These are phyloP conservation scores for Leptographium procerum DNA, from an alignment of 2,329 filamentous ascomycete species.

Conservation along the genomic window DNA sequence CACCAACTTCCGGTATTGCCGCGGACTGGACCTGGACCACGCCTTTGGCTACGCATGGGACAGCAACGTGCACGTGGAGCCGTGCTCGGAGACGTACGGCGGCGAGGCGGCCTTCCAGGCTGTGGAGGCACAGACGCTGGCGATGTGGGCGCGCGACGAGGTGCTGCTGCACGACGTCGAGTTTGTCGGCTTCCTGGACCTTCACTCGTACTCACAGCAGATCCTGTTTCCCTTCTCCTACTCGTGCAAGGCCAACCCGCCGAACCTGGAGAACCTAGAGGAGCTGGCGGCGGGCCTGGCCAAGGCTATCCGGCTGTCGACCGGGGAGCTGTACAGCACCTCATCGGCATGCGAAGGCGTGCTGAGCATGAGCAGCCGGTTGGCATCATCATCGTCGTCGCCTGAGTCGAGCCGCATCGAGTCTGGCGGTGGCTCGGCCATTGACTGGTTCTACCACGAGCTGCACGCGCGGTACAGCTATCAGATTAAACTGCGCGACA, in stretches of 20 bases:
- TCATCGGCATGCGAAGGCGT: slow-evolving; percentile 80
- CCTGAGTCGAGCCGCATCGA: slow-evolving; percentile 73
- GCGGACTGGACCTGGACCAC: slow-evolving; percentile 80
- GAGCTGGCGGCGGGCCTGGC: slow-evolving; percentile 80
- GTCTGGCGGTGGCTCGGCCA: slow-evolving; percentile 68
- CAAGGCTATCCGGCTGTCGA: slow-evolving; percentile 76
- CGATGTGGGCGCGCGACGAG: slow-evolving; percentile 74
- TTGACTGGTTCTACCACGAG: slow-evolving; percentile 94
- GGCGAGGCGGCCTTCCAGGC: slow-evolving; percentile 76
- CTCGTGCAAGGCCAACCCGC: slow-evolving; percentile 65
- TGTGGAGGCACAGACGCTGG: slow-evolving; percentile 62
- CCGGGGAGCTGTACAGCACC: slow-evolving; percentile 64
- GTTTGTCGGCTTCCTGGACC: slow-evolving; percentile 77
- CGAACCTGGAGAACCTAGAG: slow-evolving; percentile 81
- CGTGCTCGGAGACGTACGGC: slow-evolving; percentile 84
- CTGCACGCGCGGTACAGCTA: slow-evolving; percentile 74
- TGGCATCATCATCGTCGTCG: too few species aligned
- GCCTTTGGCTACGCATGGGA: slow-evolving; percentile 82
- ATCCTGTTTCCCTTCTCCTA: slow-evolving; percentile 88
- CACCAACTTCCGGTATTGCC: slow-evolving; percentile 72
- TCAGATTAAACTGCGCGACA: slow-evolving; percentile 89
- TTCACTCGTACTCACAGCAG: slow-evolving; percentile 93
- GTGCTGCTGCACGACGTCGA: slow-evolving; percentile 57
- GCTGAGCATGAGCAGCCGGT: slow-evolving; percentile 37
- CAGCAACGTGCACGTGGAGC: slow-evolving; percentile 53